Conservation (phyloP, 805 yeast genomes). For the Candida chilensis region DNA sequence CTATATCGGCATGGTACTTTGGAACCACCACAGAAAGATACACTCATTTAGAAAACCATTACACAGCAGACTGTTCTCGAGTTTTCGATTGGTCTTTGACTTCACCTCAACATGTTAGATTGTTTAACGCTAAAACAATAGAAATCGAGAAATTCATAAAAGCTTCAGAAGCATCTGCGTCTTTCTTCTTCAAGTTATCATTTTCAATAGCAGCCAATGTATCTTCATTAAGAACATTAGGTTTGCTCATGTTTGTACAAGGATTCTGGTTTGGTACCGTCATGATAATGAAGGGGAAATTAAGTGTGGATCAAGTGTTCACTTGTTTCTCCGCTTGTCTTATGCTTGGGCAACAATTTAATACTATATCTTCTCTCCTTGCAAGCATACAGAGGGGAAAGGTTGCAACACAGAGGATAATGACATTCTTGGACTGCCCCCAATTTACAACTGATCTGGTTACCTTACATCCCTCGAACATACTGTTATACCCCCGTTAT, state of each 20-base stretch:
- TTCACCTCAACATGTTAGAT: conserved; percentile 50
- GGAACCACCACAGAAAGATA: conserved; percentile 41
- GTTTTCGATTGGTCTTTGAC: conserved; percentile 62
- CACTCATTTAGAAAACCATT: conserved; percentile 47
- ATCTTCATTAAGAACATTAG: conserved; percentile 45
- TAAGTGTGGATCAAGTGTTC: conserved; percentile 55
- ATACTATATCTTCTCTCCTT: conserved; percentile 45
- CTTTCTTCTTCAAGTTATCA: conserved; percentile 30
- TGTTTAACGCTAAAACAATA: conserved; percentile 42
- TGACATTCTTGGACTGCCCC: conserved; percentile 19
- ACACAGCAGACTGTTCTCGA: conserved; percentile 47
- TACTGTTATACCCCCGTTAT: conserved; percentile 9
- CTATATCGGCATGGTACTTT: conserved; percentile 33
- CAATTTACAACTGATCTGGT: too few species aligned
- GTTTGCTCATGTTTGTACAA: conserved; percentile 75
- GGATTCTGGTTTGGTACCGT: conserved; percentile 87
- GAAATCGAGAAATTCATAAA: conserved; percentile 39
- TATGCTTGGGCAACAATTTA: conserved; percentile 54
- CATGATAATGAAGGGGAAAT: conserved; percentile 42
- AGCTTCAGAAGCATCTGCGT: conserved; percentile 24
- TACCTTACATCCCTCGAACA: neutral
- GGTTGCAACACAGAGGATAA: conserved; percentile 52
- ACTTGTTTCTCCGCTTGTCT: conserved; percentile 82
- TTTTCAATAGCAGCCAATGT: conserved; percentile 44
- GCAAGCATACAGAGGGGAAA: conserved; percentile 62